A percentile compares a stretch with the other conserved stretches of the same genome.
Evolutionary conservation across 192 early-diverging fungal species (phyloP).

Genomic region (Coemansia sp.): DNA sequence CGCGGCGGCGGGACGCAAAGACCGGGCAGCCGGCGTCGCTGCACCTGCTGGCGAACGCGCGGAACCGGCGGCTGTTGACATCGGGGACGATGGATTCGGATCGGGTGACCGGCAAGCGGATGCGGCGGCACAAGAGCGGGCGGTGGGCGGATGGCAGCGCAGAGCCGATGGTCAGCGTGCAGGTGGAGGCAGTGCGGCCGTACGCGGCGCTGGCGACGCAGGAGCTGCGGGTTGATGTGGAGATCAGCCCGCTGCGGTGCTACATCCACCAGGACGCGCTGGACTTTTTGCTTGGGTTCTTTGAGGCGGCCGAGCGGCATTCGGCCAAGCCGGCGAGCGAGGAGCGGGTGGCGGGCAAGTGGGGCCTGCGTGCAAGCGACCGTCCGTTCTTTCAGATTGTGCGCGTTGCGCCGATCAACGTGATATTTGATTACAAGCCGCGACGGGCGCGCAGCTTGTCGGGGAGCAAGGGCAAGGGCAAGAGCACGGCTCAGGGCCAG

Average conservation of each 20-base stretch:
- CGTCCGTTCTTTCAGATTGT: slow-evolving; percentile 58
- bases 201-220: slow-evolving; percentile 37
- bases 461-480: slow-evolving; percentile 3
- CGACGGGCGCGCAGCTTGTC: slow-evolving; percentile 74
- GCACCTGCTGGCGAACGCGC: slow-evolving; percentile 37
- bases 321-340: background rate
- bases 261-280: slow-evolving; percentile 95
- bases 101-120: slow-evolving; percentile 28
- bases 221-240: slow-evolving; percentile 55
- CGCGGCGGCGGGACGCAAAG: slow-evolving; percentile 43
- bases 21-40: slow-evolving; percentile 44
- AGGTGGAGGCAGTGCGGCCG: slow-evolving; percentile 49
- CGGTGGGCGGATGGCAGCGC: slow-evolving; percentile 42
- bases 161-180: slow-evolving; percentile 39
- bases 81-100: slow-evolving; percentile 42
- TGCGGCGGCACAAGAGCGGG: slow-evolving; percentile 37
- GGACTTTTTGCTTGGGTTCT: slow-evolving; percentile 77
- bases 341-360: slow-evolving; percentile 1
- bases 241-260: slow-evolving; percentile 76
- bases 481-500: background rate
- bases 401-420: slow-evolving; percentile 68
- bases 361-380: slow-evolving; percentile 3
- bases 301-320: slow-evolving; percentile 48
- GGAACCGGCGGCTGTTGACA: slow-evolving; percentile 48
- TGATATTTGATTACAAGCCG: slow-evolving; percentile 98